phyloP scores from a whole-genome alignment of 768 basidiomycete species.

The Lactifluus rugatus region DNA sequence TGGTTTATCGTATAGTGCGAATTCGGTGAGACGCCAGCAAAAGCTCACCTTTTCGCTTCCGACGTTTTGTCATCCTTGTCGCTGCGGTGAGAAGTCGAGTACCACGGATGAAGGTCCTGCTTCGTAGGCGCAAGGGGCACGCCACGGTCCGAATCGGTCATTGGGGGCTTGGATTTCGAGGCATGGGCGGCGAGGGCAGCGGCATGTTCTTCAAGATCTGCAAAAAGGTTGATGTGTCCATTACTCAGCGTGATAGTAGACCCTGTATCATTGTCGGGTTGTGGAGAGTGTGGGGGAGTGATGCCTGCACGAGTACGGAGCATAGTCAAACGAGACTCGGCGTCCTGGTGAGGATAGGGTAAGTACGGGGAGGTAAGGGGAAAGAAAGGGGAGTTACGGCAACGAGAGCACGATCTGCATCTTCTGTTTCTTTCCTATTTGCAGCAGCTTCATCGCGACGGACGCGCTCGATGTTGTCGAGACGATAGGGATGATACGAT shows the following conservation, averaged over 20 bases:
- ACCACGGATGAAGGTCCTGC: constrained; percentile 80
- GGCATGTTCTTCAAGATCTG: constrained; percentile 61
- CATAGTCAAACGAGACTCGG: constrained; percentile 64
- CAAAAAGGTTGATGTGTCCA: constrained; percentile 78
- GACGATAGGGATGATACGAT: constrained; percentile 78
- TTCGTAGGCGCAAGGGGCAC: constrained; percentile 61
- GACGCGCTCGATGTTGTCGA: constrained; percentile 78
- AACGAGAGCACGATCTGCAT: constrained; percentile 62
- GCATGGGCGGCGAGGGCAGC: constrained; percentile 38
- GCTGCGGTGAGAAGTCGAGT: constrained; percentile 28
- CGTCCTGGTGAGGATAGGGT: constrained; percentile 41
- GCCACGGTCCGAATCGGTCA: constrained; percentile 54
- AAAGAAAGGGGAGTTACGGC: constrained; percentile 39
- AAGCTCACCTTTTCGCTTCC: constrained; percentile 23
- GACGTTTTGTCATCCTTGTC: constrained; percentile 18
- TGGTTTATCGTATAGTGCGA: not conserved
- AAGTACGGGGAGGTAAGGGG: not conserved
- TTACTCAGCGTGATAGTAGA: constrained; percentile 28
- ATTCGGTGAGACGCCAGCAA: too few relatives aligned
- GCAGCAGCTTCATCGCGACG: constrained; percentile 78
- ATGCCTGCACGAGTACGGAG: constrained; percentile 54
- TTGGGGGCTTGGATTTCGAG: constrained; percentile 29
- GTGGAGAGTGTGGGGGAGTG: constrained; percentile 2
- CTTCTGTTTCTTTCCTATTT: constrained; percentile 48
- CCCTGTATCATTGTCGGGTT: constrained; percentile 3